Conservation (phyloP, 192 early-diverging fungal species). For the Backusella australiensis region DNA sequence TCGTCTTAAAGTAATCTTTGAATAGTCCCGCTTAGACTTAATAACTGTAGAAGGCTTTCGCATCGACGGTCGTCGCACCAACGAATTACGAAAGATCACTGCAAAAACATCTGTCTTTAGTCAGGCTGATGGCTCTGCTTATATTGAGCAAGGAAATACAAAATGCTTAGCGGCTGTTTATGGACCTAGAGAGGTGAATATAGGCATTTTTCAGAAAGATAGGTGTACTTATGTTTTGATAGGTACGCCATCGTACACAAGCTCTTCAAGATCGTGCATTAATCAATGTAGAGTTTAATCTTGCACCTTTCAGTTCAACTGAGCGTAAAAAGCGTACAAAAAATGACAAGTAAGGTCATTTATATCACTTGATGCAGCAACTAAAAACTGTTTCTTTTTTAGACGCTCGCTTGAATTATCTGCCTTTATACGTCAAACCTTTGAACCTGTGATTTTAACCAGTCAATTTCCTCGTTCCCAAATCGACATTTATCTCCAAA, state of each 20-base stretch:
- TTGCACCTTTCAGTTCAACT: constrained; percentile 88
- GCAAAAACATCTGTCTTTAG: constrained; percentile 75
- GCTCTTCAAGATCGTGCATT: constrained; percentile 69
- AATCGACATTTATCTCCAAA: constrained; percentile 90
- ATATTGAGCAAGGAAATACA: constrained; percentile 95
- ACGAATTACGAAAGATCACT: constrained; percentile 83
- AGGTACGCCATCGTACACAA: constrained; percentile 56
- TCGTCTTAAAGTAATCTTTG: neutral
- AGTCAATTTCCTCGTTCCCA: constrained; percentile 81
- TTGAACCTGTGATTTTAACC: constrained; percentile 83
- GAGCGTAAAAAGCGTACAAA: constrained; percentile 83
- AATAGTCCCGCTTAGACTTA: constrained; percentile 49
- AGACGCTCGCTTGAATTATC: constrained; percentile 86
- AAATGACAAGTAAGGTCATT: constrained; percentile 70
- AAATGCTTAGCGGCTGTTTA: constrained; percentile 89
- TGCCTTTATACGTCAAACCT: constrained; percentile 82
- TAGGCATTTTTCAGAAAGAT: neutral
- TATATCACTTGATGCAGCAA: neutral
- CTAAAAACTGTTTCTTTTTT: neutral
- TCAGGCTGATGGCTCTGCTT: constrained; percentile 91
- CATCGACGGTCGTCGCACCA: constrained; percentile 85
- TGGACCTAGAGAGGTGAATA: constrained; percentile 80
- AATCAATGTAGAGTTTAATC: constrained; percentile 87
- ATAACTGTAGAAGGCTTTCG: constrained; percentile 71
- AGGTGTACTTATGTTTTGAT: neutral